Conservation (phyloP, 116 monocot genomes). For the Zostera marina region DNA sequence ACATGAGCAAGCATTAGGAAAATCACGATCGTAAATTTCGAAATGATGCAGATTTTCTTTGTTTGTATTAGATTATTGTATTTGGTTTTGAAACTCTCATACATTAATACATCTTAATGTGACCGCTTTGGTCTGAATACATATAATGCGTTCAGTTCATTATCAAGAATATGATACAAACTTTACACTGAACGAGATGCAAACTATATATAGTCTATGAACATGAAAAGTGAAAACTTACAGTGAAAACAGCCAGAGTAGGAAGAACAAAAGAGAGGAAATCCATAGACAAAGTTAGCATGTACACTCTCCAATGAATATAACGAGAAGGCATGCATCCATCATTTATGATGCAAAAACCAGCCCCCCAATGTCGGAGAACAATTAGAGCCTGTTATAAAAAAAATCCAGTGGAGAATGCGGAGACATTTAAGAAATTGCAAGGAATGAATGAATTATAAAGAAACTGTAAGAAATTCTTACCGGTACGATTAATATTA, state of each 20-base stretch:
- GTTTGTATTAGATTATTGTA: background rate
- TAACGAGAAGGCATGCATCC: background rate
- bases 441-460: background rate
- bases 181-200: background rate
- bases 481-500: slow-evolving; percentile 63
- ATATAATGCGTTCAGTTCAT: background rate
- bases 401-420: background rate
- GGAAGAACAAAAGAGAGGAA: slow-evolving; percentile 46
- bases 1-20: background rate
- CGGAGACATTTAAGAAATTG: background rate
- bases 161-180: background rate
- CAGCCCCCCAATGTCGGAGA: slow-evolving; percentile 36
- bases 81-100: too few species aligned
- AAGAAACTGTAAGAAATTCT: slow-evolving; percentile 4
- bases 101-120: too few species aligned
- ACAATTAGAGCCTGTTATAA: slow-evolving; percentile 39
- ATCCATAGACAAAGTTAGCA: slow-evolving; percentile 33
- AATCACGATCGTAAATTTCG: too few species aligned
- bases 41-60: too few species aligned
- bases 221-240: slow-evolving; percentile 17
- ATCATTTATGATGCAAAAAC: slow-evolving; percentile 12
- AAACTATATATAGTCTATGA: background rate
- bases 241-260: slow-evolving; percentile 49
- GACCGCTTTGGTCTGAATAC: too few species aligned
- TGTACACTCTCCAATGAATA: slow-evolving; percentile 19